Conservation (phyloP, 2,329 filamentous ascomycete genomes). For the Botryotinia calthae region DNA sequence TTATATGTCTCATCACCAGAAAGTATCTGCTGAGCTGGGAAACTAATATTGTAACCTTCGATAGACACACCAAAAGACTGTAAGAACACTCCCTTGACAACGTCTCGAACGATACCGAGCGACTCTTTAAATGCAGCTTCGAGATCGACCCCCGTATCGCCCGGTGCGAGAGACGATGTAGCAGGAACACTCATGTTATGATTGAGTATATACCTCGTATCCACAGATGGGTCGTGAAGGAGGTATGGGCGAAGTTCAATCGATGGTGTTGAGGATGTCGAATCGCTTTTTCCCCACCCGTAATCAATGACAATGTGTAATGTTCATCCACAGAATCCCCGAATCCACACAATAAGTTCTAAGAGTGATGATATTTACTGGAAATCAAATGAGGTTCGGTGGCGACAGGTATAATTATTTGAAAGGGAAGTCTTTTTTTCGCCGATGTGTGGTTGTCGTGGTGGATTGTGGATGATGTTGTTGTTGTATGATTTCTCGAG, state of each 20-base stretch:
- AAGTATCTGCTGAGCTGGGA: not conserved
- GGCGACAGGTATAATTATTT: not conserved
- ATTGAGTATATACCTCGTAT: not conserved
- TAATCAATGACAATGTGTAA: not conserved
- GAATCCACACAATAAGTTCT: not conserved
- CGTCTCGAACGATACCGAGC: slow-evolving; percentile 13
- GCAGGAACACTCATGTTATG: slow-evolving; percentile 12
- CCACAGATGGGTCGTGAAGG: not conserved
- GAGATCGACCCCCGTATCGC: slow-evolving; percentile 19
- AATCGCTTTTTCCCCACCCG: slow-evolving; percentile 3
- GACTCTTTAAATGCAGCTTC: slow-evolving; percentile 19
- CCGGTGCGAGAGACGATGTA: not conserved
- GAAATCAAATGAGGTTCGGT: not conserved
- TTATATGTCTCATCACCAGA: not conserved
- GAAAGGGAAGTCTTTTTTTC: not conserved
- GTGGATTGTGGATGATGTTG: not conserved
- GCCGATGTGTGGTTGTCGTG: not conserved
- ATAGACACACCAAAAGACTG: not conserved
- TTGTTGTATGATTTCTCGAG: not conserved
- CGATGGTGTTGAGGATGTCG: not conserved
- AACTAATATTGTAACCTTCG: slow-evolving; percentile 10
- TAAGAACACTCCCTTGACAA: slow-evolving; percentile 12
- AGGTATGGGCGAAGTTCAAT: not conserved
- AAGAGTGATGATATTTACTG: not conserved
- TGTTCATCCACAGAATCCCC: not conserved